phyloP scores from a whole-genome alignment of 2,329 filamentous ascomycete species.

The Ustulina deusta region DNA sequence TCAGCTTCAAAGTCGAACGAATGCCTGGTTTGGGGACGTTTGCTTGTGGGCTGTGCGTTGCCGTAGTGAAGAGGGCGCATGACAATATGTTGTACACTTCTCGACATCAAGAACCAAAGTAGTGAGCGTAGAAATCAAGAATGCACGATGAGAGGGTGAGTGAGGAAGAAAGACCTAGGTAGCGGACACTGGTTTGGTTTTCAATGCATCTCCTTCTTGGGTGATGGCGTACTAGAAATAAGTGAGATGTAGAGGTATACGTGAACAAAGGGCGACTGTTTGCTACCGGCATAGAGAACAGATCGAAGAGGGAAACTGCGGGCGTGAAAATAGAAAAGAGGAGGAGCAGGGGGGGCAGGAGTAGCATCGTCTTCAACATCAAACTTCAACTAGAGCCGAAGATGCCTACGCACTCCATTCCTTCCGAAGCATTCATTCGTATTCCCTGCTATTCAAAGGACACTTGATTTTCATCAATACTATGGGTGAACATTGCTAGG shows the following conservation, averaged over 20 bases:
- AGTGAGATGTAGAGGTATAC: not conserved
- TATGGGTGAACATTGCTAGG: not conserved
- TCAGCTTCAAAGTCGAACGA: not conserved
- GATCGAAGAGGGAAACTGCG: not conserved
- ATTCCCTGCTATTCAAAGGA: not conserved
- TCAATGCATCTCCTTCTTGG: not conserved
- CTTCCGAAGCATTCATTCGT: not conserved
- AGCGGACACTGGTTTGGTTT: not conserved
- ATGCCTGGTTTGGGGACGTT: not conserved
- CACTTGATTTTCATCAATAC: not conserved
- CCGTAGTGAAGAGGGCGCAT: not conserved
- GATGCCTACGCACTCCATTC: not conserved
- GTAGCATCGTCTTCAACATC: not conserved
- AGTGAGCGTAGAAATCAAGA: not conserved
- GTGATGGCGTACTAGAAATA: too few species aligned
- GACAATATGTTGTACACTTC: not conserved
- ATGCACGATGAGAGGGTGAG: not conserved
- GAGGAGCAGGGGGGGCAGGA: not conserved
- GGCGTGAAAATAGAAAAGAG: not conserved
- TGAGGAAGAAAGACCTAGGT: not conserved
- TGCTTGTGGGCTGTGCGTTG: not conserved
- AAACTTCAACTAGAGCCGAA: not conserved
- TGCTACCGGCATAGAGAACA: too few species aligned
- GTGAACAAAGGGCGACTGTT: not conserved
- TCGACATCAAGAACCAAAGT: not conserved